phyloP scores from a whole-genome alignment of 768 basidiomycete species.

The Multifurca ochricompacta region DNA sequence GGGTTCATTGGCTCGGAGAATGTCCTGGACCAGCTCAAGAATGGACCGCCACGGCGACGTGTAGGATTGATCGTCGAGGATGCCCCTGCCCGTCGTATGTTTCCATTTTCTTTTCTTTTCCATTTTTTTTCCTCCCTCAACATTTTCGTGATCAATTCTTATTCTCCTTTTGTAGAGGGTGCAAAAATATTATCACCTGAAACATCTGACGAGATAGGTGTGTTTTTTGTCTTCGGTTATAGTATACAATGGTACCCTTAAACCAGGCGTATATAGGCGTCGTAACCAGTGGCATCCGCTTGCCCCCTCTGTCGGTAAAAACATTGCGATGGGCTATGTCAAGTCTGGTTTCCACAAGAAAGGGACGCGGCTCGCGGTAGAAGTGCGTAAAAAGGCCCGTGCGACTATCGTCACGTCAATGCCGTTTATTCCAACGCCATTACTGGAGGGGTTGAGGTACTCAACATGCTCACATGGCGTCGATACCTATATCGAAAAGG shows the following conservation, averaged over 20 bases:
- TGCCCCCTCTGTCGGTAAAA: constrained; percentile 79
- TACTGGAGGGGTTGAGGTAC: constrained; percentile 59
- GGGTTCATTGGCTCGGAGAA: constrained; percentile 74
- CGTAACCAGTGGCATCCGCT: constrained; percentile 86
- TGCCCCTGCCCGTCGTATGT: constrained; percentile 76
- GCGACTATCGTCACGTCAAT: constrained; percentile 69
- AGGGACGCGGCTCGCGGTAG: constrained; percentile 76
- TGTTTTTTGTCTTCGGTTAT: constrained; percentile 21
- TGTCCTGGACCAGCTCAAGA: constrained; percentile 69
- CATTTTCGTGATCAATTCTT: constrained; percentile 1
- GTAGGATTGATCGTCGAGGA: constrained; percentile 79
- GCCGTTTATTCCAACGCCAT: constrained; percentile 80
- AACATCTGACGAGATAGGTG: constrained; percentile 53
- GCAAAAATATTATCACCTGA: constrained; percentile 60
- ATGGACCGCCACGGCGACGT: constrained; percentile 69
- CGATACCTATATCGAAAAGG: too few relatives aligned
- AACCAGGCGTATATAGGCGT: constrained; percentile 35
- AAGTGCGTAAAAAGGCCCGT: constrained; percentile 75
- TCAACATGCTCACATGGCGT: too few relatives aligned
- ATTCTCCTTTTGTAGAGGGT: constrained; percentile 46
- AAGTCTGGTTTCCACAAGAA: constrained; percentile 80
- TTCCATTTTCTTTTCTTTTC: not conserved
- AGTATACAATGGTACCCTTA: constrained; percentile 10
- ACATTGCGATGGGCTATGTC: constrained; percentile 96
- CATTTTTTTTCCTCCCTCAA: not conserved